These are phyloP conservation scores for Hippophae rhamnoides DNA, from an alignment of 306 rosid genomes.

Conservation along the genomic window DNA sequence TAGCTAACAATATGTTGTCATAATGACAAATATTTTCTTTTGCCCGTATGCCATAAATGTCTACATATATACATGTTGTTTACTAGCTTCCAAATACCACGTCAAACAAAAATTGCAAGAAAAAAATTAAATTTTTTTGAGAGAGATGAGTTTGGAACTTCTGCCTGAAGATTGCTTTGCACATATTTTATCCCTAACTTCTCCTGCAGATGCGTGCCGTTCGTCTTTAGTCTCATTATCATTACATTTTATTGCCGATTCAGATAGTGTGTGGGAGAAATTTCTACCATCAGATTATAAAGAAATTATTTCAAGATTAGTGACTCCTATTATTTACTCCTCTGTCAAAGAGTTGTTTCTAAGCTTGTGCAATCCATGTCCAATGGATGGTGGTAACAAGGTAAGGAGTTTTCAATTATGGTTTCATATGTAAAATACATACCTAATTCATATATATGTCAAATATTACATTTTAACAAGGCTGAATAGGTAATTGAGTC, in stretches of 20 bases:
- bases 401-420: constrained; percentile 4
- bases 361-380: constrained; percentile 40
- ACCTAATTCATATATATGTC: background rate
- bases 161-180: constrained; percentile 49
- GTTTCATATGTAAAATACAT: background rate
- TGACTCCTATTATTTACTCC: constrained; percentile 23
- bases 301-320: constrained; percentile 34
- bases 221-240: constrained; percentile 17
- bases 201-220: constrained; percentile 41
- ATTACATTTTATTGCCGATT: constrained; percentile 30
- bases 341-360: constrained; percentile 39
- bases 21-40: too few relatives aligned
- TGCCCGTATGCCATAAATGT: too few relatives aligned
- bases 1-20: too few relatives aligned
- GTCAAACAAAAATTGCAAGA: background rate
- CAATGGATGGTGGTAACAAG: constrained; percentile 40
- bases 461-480: too few relatives aligned
- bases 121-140: background rate
- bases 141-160: constrained; percentile 23
- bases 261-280: constrained; percentile 36
- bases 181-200: constrained; percentile 37
- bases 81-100: too few relatives aligned
- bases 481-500: too few relatives aligned
- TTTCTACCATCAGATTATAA: constrained; percentile 35
- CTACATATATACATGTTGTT: too few relatives aligned